These are phyloP conservation scores for Escovopsis sp. DNA, from an alignment of 2,329 filamentous ascomycete species.

Conservation along the genomic window DNA sequence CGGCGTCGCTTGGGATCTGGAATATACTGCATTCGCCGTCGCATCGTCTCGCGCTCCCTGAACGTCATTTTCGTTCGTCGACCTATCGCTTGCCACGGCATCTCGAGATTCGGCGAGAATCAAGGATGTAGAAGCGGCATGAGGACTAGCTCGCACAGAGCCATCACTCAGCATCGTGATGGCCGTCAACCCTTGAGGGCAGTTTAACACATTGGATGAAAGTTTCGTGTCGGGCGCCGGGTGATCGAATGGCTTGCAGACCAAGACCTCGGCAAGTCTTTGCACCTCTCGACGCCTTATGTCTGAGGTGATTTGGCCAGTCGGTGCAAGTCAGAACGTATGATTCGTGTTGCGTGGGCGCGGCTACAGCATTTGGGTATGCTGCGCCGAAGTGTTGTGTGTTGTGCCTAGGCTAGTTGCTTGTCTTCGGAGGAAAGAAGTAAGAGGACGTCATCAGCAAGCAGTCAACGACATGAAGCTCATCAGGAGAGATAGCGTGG, in stretches of 20 bases:
- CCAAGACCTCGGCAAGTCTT: too few relatives aligned
- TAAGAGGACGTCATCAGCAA: constrained; percentile 5
- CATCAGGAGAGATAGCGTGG: constrained; percentile 8
- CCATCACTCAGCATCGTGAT: constrained; percentile 26
- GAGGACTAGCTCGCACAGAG: constrained; percentile 40
- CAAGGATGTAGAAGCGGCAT: constrained; percentile 49
- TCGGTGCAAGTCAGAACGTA: too few relatives aligned
- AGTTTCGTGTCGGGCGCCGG: too few relatives aligned
- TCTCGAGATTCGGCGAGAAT: constrained; percentile 31
- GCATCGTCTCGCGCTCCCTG: constrained; percentile 19
- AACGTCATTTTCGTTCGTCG: constrained; percentile 10
- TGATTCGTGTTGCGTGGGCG: too few relatives aligned
- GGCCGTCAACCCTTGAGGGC: constrained; percentile 12
- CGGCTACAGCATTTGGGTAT: too few relatives aligned
- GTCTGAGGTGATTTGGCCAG: too few relatives aligned
- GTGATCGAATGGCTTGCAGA: too few relatives aligned
- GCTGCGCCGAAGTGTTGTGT: too few relatives aligned
- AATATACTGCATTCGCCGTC: constrained; percentile 16
- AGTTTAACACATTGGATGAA: constrained; percentile 16
- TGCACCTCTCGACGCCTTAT: too few relatives aligned
- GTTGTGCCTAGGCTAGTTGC: neutral
- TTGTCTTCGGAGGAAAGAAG: neutral
- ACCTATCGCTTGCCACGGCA: constrained; percentile 15
- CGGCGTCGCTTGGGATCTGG: constrained; percentile 55
- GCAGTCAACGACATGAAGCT: constrained; percentile 5